A percentile compares a stretch with the other conserved stretches of the same genome.
Evolutionary conservation across 2,329 filamentous ascomycete species (phyloP).

Genomic region (Ceratocystis papillata): DNA sequence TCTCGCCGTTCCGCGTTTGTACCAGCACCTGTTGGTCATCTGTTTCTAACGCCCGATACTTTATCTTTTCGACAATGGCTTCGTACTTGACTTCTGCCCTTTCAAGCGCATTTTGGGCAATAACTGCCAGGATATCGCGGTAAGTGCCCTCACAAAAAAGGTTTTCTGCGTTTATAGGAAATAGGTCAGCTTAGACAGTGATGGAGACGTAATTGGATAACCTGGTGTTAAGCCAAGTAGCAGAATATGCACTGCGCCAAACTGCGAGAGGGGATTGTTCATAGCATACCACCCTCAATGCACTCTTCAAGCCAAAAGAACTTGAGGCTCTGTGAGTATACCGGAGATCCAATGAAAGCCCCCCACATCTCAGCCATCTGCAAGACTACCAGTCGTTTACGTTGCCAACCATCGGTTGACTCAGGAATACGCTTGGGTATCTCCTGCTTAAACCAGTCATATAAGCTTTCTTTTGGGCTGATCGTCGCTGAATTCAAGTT

Average conservation of each 20-base stretch:
- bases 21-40: constrained; percentile 1
- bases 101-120: constrained; percentile 47
- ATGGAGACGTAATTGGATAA: not conserved
- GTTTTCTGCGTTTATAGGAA: constrained; percentile 37
- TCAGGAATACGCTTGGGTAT: constrained; percentile 40
- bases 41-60: not conserved
- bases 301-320: constrained; percentile 72
- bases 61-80: constrained; percentile 18
- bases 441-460: constrained; percentile 43
- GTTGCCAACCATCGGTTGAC: constrained; percentile 33
- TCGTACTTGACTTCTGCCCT: constrained; percentile 40
- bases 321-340: constrained; percentile 56
- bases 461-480: constrained; percentile 38
- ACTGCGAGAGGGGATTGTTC: not conserved
- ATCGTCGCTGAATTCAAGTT: constrained; percentile 45
- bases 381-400: constrained; percentile 37
- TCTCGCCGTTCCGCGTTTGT: constrained; percentile 13
- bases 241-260: not conserved
- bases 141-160: constrained; percentile 52
- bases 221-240: not conserved
- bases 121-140: constrained; percentile 44
- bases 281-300: constrained; percentile 52
- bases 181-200: not conserved
- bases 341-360: constrained; percentile 55
- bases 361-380: constrained; percentile 57